phyloP scores from a whole-genome alignment of 2,329 filamentous ascomycete genomes.

The Mollisiaceae sp. region DNA sequence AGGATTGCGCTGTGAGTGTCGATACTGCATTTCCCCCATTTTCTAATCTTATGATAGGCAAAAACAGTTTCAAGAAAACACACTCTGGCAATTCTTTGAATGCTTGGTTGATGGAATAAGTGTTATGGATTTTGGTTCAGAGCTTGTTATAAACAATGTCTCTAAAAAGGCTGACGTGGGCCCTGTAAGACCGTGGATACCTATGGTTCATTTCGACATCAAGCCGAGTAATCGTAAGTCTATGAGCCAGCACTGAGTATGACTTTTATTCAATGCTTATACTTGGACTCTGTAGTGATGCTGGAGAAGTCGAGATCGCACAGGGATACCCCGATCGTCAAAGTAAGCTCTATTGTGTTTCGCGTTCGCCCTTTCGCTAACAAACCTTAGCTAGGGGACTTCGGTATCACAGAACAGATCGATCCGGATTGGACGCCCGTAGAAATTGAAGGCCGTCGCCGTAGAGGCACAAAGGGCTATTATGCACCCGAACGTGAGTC shows the following conservation, averaged over 20 bases:
- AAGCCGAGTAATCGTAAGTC: background rate
- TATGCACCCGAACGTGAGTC: background rate
- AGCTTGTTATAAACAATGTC: background rate
- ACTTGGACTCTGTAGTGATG: background rate
- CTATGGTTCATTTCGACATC: background rate
- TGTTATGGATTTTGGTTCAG: constrained; percentile 8
- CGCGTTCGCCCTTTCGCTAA: background rate
- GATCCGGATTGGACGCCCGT: background rate
- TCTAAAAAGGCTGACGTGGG: background rate
- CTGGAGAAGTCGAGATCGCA: background rate
- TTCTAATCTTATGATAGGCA: constrained; percentile 1
- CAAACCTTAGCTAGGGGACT: background rate
- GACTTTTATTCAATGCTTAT: background rate
- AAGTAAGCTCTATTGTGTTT: background rate
- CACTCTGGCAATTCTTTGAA: constrained; percentile 20
- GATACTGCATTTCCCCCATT: background rate
- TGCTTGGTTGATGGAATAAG: constrained; percentile 18
- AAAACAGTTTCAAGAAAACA: constrained; percentile 13
- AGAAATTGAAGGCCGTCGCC: background rate
- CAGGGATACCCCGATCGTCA: background rate
- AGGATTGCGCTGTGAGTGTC: background rate
- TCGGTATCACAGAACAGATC: background rate
- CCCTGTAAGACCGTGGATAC: background rate
- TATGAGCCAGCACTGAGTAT: background rate
- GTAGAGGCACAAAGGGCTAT: background rate